Evolutionary conservation across 805 yeast genomes (phyloP).

Genomic region (Hanseniaspora lindneri): DNA sequence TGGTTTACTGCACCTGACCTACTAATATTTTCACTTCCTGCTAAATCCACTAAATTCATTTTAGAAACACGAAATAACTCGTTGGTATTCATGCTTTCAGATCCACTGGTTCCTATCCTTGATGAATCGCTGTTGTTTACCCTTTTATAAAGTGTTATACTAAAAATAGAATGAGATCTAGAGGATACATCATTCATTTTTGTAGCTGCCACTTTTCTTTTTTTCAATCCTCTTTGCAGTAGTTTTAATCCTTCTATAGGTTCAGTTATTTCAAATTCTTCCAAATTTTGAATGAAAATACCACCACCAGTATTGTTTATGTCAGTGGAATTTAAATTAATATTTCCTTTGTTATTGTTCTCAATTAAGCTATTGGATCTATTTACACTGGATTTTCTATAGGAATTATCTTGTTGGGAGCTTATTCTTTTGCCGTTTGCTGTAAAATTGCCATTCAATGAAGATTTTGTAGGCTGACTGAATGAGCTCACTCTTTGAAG

Average conservation of each 20-base stretch:
- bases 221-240: conserved; percentile 44
- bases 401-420: neutral
- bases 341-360: neutral
- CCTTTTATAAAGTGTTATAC: conserved; percentile 45
- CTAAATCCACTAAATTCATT: conserved; percentile 82
- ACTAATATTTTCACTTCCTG: conserved; percentile 85
- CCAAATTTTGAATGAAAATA: conserved; percentile 51
- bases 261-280: conserved; percentile 45
- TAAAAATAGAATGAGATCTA: conserved; percentile 67
- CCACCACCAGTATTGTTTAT: conserved; percentile 18
- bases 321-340: neutral
- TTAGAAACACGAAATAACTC: conserved; percentile 49
- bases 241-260: conserved; percentile 47
- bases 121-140: conserved; percentile 5
- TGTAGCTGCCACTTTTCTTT: conserved; percentile 58
- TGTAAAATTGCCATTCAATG: conserved; percentile 5
- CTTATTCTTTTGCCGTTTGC: neutral
- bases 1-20: conserved; percentile 78
- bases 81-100: conserved; percentile 27
- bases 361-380: conserved; percentile 5
- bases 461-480: conserved; percentile 1
- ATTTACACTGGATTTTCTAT: neutral
- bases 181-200: conserved; percentile 63
- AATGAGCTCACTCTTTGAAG: conserved; percentile 9
- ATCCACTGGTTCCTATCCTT: conserved; percentile 13